These are phyloP conservation scores for Myriosclerotinia duriaeana DNA, from an alignment of 2,329 filamentous ascomycete species.

Conservation along the genomic window DNA sequence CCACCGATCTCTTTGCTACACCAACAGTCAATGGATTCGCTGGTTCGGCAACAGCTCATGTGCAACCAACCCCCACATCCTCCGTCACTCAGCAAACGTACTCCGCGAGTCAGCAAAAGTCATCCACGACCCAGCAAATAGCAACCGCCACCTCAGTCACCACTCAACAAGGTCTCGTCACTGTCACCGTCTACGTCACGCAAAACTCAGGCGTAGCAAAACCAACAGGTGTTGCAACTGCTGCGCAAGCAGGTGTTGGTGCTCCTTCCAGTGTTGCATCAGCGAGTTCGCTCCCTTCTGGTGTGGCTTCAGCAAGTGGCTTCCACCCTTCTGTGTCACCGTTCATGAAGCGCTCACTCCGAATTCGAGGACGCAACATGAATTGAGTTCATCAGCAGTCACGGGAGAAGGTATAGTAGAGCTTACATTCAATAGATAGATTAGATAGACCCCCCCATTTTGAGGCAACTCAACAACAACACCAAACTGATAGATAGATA, in stretches of 20 bases:
- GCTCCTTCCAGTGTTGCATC: neutral
- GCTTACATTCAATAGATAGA: neutral
- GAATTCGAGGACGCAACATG: constrained; percentile 10
- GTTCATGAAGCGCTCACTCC: constrained; percentile 14
- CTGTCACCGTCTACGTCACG: neutral
- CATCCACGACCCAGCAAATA: constrained; percentile 1
- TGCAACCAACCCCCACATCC: neutral
- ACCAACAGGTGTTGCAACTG: neutral
- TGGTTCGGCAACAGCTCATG: constrained; percentile 7
- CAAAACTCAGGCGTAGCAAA: neutral
- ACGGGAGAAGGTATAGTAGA: neutral
- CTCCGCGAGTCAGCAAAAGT: neutral
- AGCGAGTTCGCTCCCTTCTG: neutral
- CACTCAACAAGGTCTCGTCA: neutral
- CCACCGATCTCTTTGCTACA: constrained; percentile 16
- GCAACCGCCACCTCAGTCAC: neutral
- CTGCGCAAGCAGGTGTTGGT: constrained; percentile 1
- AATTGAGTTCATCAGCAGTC: constrained; percentile 3
- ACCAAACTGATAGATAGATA: constrained; percentile 7
- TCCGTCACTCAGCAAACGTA: constrained; percentile 2
- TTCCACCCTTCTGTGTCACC: neutral
- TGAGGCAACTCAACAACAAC: constrained; percentile 10
- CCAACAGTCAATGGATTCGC: neutral
- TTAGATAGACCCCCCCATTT: constrained; percentile 5
- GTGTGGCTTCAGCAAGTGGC: neutral